Base-by-base conservation (phyloP, 2,329 filamentous ascomycete species). In the Stagonosporopsis tanaceti region DNA sequence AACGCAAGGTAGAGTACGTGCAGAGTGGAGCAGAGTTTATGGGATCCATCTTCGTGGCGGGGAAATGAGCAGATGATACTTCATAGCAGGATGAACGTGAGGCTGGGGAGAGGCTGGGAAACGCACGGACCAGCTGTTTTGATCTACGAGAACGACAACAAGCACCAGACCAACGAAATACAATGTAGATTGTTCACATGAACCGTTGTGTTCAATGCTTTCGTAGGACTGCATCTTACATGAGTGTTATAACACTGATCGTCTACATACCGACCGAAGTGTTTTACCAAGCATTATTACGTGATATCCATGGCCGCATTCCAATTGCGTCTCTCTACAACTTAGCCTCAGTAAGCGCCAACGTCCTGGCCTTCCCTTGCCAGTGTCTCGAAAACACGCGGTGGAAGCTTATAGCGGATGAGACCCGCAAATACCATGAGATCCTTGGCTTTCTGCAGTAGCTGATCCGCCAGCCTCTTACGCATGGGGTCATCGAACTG, bases 391-490 rank as follows among this genome's bases (percentile, higher is more conserved):
- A 96, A 94, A 53, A 98, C 84, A 70, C 91, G 86, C 35, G 91
- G 90, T 47, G 92, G 92, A 79, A 98, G 85, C 71, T 95, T 88
- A 79, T 97, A 98, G 72, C 91, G 88, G 72, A 98, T 87, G 83
- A 97, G 87, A 54, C 93, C 94, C 15, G 93, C 94, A 81, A 97
- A 98, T 14, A 95, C 90, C 81, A 95, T 97, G 69, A 97, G 78
- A 77, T 98, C 94, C 76, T 93, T 88, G 37, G 91, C 93, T 80
- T 91, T 92, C 75, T 90, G 87, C 79, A 90, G 86, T 70, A 96
- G 81, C 69, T 89, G 84, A 56, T 89, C 87, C 48, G 89, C 87
- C 75, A 79, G 68, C 46, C 72, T 66, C 81, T 79, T 73, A 79
- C 82, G 71, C 84, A 71, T 74, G 8, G 82, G 63, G 83, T 89